These are phyloP conservation scores for Ascochyta lentis DNA, from an alignment of 2,329 filamentous ascomycete genomes.

Conservation along the genomic window DNA sequence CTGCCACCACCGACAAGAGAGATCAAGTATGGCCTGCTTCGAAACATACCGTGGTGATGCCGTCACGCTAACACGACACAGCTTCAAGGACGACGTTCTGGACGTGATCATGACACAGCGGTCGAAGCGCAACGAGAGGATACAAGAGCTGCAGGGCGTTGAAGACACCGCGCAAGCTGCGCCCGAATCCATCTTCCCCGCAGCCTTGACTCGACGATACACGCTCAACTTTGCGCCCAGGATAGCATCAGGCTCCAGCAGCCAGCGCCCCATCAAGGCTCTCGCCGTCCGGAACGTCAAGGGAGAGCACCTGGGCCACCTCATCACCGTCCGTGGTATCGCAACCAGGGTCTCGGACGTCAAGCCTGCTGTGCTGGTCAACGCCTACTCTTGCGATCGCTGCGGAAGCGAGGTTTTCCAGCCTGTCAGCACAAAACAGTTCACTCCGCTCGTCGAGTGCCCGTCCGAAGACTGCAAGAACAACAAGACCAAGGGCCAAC, in stretches of 20 bases:
- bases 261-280: constrained; percentile 64
- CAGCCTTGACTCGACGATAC: constrained; percentile 90
- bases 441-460: constrained; percentile 84
- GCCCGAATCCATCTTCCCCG: constrained; percentile 81
- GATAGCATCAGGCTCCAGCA: constrained; percentile 72
- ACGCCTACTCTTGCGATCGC: constrained; percentile 95
- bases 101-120: constrained; percentile 96
- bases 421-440: constrained; percentile 89
- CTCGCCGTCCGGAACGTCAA: constrained; percentile 92
- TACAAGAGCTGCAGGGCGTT: constrained; percentile 57
- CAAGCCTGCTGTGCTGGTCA: constrained; percentile 96
- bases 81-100: constrained; percentile 96
- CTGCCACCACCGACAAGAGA: constrained; percentile 81
- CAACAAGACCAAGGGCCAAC: constrained; percentile 91
- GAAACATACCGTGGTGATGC: background rate
- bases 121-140: constrained; percentile 80
- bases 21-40: constrained; percentile 65
- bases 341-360: constrained; percentile 96
- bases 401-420: constrained; percentile 99
- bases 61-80: constrained; percentile 49
- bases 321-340: constrained; percentile 95
- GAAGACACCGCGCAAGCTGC: constrained; percentile 64
- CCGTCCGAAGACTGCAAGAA: constrained; percentile 87
- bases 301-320: constrained; percentile 87
- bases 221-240: constrained; percentile 95